phyloP scores from a whole-genome alignment of 108 stramenopile genomes.

The Bacterosira constricta region DNA sequence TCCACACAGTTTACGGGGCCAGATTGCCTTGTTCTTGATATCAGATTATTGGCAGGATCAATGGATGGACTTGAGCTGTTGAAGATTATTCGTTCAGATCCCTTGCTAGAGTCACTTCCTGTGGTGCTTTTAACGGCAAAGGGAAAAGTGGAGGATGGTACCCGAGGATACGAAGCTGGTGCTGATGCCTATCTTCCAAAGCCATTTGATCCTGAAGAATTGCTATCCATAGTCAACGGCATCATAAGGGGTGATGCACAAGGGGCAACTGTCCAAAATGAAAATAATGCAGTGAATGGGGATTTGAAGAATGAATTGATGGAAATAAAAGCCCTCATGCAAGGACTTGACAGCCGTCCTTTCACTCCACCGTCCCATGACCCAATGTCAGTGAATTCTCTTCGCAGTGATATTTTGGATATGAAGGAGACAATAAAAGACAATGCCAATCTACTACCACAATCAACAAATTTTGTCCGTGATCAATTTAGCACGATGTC shows the following conservation, averaged over 20 bases:
- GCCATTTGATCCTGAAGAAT: slow-evolving; percentile 88
- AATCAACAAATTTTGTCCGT: neutral
- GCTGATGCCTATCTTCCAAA: slow-evolving; percentile 88
- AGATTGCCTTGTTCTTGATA: slow-evolving; percentile 43
- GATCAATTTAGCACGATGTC: neutral
- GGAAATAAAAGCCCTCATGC: slow-evolving; percentile 66
- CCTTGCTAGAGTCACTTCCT: slow-evolving; percentile 53
- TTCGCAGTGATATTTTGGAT: slow-evolving; percentile 24
- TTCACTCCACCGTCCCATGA: neutral
- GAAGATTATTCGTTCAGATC: slow-evolving; percentile 58
- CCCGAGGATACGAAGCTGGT: slow-evolving; percentile 78
- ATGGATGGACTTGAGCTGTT: slow-evolving; percentile 79
- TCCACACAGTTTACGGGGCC: neutral
- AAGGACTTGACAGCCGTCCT: too few species aligned
- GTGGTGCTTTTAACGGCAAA: slow-evolving; percentile 82
- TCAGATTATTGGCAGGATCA: slow-evolving; percentile 16
- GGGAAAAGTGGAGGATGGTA: slow-evolving; percentile 74
- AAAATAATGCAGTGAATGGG: slow-evolving; percentile 8
- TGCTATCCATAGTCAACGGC: slow-evolving; percentile 72
- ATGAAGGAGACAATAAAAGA: slow-evolving; percentile 24
- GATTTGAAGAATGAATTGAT: slow-evolving; percentile 64
- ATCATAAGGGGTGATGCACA: slow-evolving; percentile 49
- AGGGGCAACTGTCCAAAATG: slow-evolving; percentile 11
- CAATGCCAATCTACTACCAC: neutral
- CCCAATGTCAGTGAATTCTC: neutral